These are phyloP conservation scores for Onygena corvina DNA, from an alignment of 2,329 filamentous ascomycete species.

Conservation along the genomic window DNA sequence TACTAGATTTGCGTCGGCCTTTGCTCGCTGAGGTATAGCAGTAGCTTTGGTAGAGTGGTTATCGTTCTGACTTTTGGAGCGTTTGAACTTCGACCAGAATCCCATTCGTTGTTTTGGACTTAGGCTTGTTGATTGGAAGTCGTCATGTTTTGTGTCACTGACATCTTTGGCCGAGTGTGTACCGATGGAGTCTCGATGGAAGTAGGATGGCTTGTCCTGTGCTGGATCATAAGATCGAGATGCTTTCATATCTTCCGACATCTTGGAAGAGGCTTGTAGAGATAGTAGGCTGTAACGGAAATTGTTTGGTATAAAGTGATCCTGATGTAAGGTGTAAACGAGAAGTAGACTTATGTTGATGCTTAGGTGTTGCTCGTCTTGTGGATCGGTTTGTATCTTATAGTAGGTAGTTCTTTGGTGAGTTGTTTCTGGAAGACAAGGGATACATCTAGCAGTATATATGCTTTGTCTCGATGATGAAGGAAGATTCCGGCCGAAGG, in stretches of 20 bases:
- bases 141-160: neutral
- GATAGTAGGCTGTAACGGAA: neutral
- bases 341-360: too few relatives aligned
- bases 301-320: too few relatives aligned
- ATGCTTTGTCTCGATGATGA: neutral
- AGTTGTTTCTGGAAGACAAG: neutral
- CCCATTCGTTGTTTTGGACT: conserved; percentile 8
- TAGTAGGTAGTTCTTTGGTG: neutral
- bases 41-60: neutral
- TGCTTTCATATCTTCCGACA: neutral
- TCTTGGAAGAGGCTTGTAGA: neutral
- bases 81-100: conserved; percentile 12
- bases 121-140: neutral
- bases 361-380: too few relatives aligned
- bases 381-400: neutral
- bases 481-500: neutral
- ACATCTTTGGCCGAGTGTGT: neutral
- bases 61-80: neutral
- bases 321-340: too few relatives aligned
- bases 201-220: neutral
- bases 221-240: neutral
- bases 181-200: neutral
- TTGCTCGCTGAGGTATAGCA: conserved; percentile 10
- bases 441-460: too few relatives aligned
- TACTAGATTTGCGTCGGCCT: conserved; percentile 11